Evolutionary conservation across 768 basidiomycete species (phyloP), one percentile per base, ranked within the genome.

Genomic region (Coprinopsis strossmayeri): DNA sequence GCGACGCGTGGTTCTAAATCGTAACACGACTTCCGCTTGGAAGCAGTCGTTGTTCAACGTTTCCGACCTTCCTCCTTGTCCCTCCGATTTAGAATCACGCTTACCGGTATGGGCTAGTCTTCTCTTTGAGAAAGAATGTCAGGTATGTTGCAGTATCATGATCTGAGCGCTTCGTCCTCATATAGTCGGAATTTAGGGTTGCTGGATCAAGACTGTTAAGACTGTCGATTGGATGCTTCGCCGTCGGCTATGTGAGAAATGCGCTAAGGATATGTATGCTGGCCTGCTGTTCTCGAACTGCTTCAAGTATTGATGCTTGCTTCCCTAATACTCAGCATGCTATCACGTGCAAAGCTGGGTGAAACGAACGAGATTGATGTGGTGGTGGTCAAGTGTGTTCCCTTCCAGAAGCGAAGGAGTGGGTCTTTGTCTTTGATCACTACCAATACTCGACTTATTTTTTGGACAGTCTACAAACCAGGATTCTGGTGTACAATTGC

Each of bases 401-500:
- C 12, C 7, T 38, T 38, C 18, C 30, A 32, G 30, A 20, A 20
- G 37, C 37, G 37, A 9, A 38, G 17, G 15, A 15, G 30, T 32
- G 9, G 30, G 30, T n/a, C n/a, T n/a, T n/a, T 32, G 30, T 7
- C 7, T 32, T 32, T 15, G 15, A 32, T 32, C 30, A 15, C 30
- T 32, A 7, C 9, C 15, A 15, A n/a, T n/a, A n/a, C n/a, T 32
- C 15, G 30, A 7, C 30, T 7, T 7, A 7, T 32, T 32, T 15
- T 7, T 15, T 32, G 30, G 15, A 7, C 30, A 7, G 7, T 32
- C 30, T 32, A 15, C 15, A 32, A 32, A 38, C 47, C 28, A 4
- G 42, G 51, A 7, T 48, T 35, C 23, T 57, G 34, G 4, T 63
- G 61, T 37, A 48, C 57, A 1, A 46, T 49, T 15, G 44, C 34